Conservation (phyloP, 2,329 filamentous ascomycete genomes). For the Diaporthe citrichinensis region DNA sequence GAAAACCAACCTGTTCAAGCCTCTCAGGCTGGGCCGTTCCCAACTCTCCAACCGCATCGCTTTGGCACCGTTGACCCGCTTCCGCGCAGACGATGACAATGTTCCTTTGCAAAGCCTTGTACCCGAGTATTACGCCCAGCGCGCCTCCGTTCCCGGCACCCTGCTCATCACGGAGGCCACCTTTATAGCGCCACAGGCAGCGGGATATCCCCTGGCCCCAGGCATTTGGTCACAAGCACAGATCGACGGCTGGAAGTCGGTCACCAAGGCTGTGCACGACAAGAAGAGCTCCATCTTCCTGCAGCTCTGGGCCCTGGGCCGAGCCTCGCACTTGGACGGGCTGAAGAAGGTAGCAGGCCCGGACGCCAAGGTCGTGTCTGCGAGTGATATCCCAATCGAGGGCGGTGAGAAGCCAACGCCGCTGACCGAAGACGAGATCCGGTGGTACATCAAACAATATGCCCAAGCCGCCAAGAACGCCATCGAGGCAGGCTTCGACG, state of each 20-base stretch:
- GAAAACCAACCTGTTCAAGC: slow-evolving; percentile 54
- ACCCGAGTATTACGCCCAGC: slow-evolving; percentile 59
- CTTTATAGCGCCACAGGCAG: slow-evolving; percentile 54
- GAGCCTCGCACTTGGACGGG: slow-evolving; percentile 54
- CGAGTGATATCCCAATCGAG: slow-evolving; percentile 61
- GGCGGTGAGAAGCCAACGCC: slow-evolving; percentile 55
- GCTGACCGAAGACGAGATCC: slow-evolving; percentile 59
- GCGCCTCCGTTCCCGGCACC: slow-evolving; percentile 56
- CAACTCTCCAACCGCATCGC: slow-evolving; percentile 65
- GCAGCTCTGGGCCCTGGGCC: slow-evolving; percentile 69
- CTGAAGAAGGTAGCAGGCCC: slow-evolving; percentile 42
- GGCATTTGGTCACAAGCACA: slow-evolving; percentile 70
- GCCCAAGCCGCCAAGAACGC: slow-evolving; percentile 57
- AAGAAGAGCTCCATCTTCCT: slow-evolving; percentile 71
- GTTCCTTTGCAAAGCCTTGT: slow-evolving; percentile 48
- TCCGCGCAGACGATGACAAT: slow-evolving; percentile 58
- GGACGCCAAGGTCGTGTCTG: slow-evolving; percentile 53
- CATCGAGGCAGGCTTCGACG: slow-evolving; percentile 66
- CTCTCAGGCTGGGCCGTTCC: slow-evolving; percentile 60
- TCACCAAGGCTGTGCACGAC: slow-evolving; percentile 73
- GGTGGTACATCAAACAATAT: slow-evolving; percentile 50
- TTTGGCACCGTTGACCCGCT: slow-evolving; percentile 67
- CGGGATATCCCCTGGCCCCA: slow-evolving; percentile 62
- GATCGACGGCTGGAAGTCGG: slow-evolving; percentile 68
- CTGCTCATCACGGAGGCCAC: slow-evolving; percentile 63